Evolutionary conservation across 768 basidiomycete species (phyloP).

Genomic region (Agrocybe chaxingu): DNA sequence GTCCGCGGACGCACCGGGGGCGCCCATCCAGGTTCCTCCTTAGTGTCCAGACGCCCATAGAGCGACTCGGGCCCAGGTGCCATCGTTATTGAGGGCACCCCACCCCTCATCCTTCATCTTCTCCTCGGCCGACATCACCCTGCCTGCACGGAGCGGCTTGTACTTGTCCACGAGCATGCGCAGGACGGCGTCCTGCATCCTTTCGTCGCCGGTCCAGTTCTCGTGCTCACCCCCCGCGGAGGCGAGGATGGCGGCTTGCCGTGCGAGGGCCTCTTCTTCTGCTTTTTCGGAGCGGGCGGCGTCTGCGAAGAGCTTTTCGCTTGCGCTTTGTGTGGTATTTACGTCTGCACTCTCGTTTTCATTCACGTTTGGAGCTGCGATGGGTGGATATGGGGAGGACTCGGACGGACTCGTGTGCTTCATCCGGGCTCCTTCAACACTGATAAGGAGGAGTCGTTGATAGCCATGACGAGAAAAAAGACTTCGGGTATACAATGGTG

Average conservation of each 20-base stretch:
- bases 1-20: too few relatives aligned
- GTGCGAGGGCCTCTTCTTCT: conserved; percentile 20
- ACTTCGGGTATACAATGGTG: too few relatives aligned
- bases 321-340: conserved; percentile 26
- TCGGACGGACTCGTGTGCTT: too few relatives aligned
- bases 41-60: too few relatives aligned
- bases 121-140: conserved; percentile 60
- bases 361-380: neutral
- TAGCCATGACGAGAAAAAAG: neutral
- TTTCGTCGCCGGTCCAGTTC: conserved; percentile 81
- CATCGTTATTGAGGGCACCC: too few relatives aligned
- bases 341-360: neutral
- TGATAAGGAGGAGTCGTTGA: too few relatives aligned
- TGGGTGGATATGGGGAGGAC: neutral
- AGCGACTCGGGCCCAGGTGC: too few relatives aligned
- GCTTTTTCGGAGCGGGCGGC: conserved; percentile 49
- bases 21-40: too few relatives aligned
- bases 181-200: conserved; percentile 63
- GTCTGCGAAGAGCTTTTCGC: conserved; percentile 65
- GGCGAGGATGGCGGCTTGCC: conserved; percentile 10
- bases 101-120: conserved; percentile 41
- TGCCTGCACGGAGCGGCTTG: conserved; percentile 70
- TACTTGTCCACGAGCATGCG: conserved; percentile 88
- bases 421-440: too few relatives aligned
- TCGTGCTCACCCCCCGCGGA: conserved; percentile 41